Percentiles rank a stretch among this genome's conserved stretches.
Conservation (phyloP, 2,329 filamentous ascomycete species). For the Fusarium hostae region DNA sequence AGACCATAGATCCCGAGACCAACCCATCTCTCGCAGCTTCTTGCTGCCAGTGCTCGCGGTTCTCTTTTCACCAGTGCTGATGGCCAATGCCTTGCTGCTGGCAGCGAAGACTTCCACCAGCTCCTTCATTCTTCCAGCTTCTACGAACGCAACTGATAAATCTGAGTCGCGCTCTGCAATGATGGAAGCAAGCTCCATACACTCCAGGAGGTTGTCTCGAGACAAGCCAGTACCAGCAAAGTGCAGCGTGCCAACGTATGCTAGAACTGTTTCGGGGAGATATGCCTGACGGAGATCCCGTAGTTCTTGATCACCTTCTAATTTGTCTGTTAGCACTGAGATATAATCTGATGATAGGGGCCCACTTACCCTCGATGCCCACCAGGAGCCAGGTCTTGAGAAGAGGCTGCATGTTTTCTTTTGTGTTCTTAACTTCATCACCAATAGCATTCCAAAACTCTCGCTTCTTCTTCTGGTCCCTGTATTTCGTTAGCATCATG, state of each 20-base stretch:
- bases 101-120: conserved; percentile 80
- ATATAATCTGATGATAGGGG: neutral
- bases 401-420: conserved; percentile 68
- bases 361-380: conserved; percentile 63
- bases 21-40: conserved; percentile 70
- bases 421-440: conserved; percentile 63
- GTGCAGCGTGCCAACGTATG: conserved; percentile 84
- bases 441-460: conserved; percentile 67
- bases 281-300: conserved; percentile 77
- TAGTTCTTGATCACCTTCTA: conserved; percentile 71
- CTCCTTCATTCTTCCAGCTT: conserved; percentile 76
- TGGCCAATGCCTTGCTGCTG: conserved; percentile 77
- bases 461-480: conserved; percentile 53
- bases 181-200: conserved; percentile 84
- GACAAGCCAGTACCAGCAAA: conserved; percentile 79
- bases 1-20: conserved; percentile 72
- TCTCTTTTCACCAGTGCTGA: conserved; percentile 66
- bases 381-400: conserved; percentile 72
- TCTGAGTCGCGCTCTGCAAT: conserved; percentile 78
- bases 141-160: conserved; percentile 72
- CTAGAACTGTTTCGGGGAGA: conserved; percentile 85
- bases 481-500: conserved; percentile 43
- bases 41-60: conserved; percentile 62
- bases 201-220: conserved; percentile 81
- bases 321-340: conserved; percentile 17